Evolutionary conservation across 1,139 yeast species (phyloP).

Genomic region (Taphrina betulina): DNA sequence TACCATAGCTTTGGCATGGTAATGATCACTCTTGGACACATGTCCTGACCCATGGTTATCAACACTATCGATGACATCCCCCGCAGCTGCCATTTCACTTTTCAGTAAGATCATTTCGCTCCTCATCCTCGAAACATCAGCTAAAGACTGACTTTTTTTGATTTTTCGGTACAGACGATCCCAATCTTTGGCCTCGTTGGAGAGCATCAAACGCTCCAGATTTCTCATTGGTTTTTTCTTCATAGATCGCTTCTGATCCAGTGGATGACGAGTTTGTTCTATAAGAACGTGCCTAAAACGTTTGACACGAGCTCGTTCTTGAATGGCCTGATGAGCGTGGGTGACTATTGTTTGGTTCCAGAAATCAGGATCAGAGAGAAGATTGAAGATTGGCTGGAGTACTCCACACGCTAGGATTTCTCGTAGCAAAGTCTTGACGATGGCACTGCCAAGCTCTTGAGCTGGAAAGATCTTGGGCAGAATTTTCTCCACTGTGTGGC

Average conservation of each 20-base stretch:
- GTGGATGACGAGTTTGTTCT: slow-evolving; percentile 45
- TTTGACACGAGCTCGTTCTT: slow-evolving; percentile 73
- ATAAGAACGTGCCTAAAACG: slow-evolving; percentile 67
- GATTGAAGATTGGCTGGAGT: slow-evolving; percentile 54
- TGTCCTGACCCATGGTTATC: neutral
- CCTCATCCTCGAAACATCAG: slow-evolving; percentile 17
- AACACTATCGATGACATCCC: neutral
- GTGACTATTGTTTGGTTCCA: slow-evolving; percentile 67
- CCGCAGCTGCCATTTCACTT: neutral
- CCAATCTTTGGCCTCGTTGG: slow-evolving; percentile 41
- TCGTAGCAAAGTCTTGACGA: slow-evolving; percentile 54
- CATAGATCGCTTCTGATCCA: slow-evolving; percentile 38
- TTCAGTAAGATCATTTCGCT: slow-evolving; percentile 16
- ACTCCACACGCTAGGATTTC: slow-evolving; percentile 65
- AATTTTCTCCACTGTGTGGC: slow-evolving; percentile 49
- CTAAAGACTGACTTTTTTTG: slow-evolving; percentile 8
- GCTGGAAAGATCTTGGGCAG: slow-evolving; percentile 55
- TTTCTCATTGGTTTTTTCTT: slow-evolving; percentile 39
- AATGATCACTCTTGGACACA: slow-evolving; percentile 7
- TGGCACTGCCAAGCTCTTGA: slow-evolving; percentile 53
- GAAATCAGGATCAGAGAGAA: slow-evolving; percentile 71
- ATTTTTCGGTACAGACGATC: slow-evolving; percentile 23
- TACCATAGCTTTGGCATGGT: slow-evolving; percentile 9
- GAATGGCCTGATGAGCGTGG: slow-evolving; percentile 62
- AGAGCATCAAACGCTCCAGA: slow-evolving; percentile 59